Evolutionary conservation across 441 rosid species (phyloP), one percentile per base, ranked within the genome.

Genomic region (Aleurites moluccanus): DNA sequence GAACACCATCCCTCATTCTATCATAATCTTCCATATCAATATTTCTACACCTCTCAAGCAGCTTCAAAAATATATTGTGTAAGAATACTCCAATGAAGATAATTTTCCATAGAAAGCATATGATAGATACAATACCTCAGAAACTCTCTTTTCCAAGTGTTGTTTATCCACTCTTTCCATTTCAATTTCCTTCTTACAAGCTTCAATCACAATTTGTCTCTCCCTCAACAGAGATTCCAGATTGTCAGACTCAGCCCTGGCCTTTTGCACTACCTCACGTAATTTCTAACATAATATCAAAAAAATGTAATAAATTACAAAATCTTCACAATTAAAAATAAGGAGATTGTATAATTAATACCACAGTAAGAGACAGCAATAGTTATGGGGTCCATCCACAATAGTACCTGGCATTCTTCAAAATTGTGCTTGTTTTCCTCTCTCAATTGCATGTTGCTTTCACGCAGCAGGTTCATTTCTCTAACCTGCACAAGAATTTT

Each of bases 361-460:
- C 59, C 11, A 60, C 15, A 40, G 7, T 42, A 1, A 71, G 55
- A 68, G 16, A 33, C 6, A 42, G 6, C 9, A 66, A 14, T 2
- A 64, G 3, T 23, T 64, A 45, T 9, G 13, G 15, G 47, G 2
- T 49, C 38, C 57, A 56, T 42, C 52, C 21, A 4, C 47, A 63
- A 10, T 11, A 52, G 62, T 80, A 96, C 98, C 97, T 91, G 95
- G 83, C 98, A 90, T 82, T 94, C 98, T 82, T 91, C 98, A 80
- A 96, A 94, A 88, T 92, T 96, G 82, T 96, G 90, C 84, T 88
- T 94, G 83, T 94, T 96, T 88, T 96, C 99, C 80, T 94, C 99
- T 80, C 98, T 90, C 73, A 96, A 92, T 78, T 96, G 99, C 85
- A 90, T 74, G 78, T 96, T 94, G 86, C 97, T 96, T 87, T 94